These are phyloP conservation scores for Lasiodiplodia sp. DNA, from an alignment of 2,329 filamentous ascomycete species.

Conservation along the genomic window DNA sequence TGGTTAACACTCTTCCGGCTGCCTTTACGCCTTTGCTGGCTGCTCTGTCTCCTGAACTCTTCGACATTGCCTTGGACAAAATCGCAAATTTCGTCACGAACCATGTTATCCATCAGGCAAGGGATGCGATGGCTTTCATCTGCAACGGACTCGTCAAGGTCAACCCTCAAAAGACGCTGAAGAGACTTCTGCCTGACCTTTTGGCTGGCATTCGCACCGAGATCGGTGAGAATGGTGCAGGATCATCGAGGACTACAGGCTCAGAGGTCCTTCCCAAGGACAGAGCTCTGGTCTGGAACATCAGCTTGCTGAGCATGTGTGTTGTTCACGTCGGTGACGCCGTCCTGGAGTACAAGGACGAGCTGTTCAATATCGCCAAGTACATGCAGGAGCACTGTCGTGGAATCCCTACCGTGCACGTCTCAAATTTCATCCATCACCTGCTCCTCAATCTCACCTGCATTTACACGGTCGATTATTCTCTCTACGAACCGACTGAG, in stretches of 20 bases:
- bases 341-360: constrained; percentile 85
- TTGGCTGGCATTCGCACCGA: constrained; percentile 93
- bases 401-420: constrained; percentile 91
- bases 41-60: constrained; percentile 89
- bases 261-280: constrained; percentile 93
- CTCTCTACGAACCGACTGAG: constrained; percentile 82
- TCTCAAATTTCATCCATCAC: constrained; percentile 98
- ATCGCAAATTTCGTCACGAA: constrained; percentile 89
- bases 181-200: constrained; percentile 87
- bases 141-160: constrained; percentile 96
- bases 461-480: constrained; percentile 90
- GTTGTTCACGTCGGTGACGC: constrained; percentile 94
- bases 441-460: constrained; percentile 92
- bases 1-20: constrained; percentile 93
- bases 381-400: constrained; percentile 98
- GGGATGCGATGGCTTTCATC: constrained; percentile 98
- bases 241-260: constrained; percentile 91
- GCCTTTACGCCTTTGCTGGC: constrained; percentile 90
- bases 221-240: constrained; percentile 95
- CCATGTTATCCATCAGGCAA: constrained; percentile 95
- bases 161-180: constrained; percentile 90
- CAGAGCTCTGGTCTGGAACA: constrained; percentile 92
- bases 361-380: constrained; percentile 87
- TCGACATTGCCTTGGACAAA: constrained; percentile 90
- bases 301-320: constrained; percentile 97